Percentiles rank a stretch among this genome's conserved stretches.
Conservation (phyloP, 164 flowering plant genomes). For the Nymphaea thermarum region DNA sequence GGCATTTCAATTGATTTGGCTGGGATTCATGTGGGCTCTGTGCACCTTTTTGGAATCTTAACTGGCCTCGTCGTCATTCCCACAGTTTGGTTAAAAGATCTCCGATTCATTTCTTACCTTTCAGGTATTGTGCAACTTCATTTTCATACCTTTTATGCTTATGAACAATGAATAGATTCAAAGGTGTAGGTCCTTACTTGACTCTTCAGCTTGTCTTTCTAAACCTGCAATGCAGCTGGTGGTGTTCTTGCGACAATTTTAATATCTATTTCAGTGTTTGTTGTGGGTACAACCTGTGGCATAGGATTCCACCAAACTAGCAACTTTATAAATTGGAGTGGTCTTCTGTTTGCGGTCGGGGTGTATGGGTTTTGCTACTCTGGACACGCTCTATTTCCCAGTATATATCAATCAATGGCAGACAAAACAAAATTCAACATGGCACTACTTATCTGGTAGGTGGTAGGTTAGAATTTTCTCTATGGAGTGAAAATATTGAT, state of each 20-base stretch:
- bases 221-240: slow-evolving; percentile 76
- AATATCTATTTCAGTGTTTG: slow-evolving; percentile 39
- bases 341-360: slow-evolving; percentile 76
- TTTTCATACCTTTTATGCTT: neutral
- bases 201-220: neutral
- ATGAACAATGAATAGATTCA: neutral
- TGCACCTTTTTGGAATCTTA: slow-evolving; percentile 59
- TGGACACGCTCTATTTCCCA: slow-evolving; percentile 86
- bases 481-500: neutral
- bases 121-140: slow-evolving; percentile 42
- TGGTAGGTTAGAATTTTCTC: too few relatives aligned
- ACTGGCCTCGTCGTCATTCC: slow-evolving; percentile 69
- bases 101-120: slow-evolving; percentile 65
- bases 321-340: slow-evolving; percentile 47
- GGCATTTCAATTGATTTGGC: slow-evolving; percentile 42
- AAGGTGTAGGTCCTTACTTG: neutral
- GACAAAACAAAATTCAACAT: slow-evolving; percentile 51
- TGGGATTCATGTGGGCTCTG: slow-evolving; percentile 52
- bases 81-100: slow-evolving; percentile 76
- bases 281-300: slow-evolving; percentile 43
- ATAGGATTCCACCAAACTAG: slow-evolving; percentile 63
- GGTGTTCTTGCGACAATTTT: slow-evolving; percentile 70
- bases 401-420: slow-evolving; percentile 90
- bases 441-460: slow-evolving; percentile 58
- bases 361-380: slow-evolving; percentile 85